These are phyloP conservation scores for Hansenula anomala DNA, from an alignment of 1,139 yeast species.

Conservation along the genomic window DNA sequence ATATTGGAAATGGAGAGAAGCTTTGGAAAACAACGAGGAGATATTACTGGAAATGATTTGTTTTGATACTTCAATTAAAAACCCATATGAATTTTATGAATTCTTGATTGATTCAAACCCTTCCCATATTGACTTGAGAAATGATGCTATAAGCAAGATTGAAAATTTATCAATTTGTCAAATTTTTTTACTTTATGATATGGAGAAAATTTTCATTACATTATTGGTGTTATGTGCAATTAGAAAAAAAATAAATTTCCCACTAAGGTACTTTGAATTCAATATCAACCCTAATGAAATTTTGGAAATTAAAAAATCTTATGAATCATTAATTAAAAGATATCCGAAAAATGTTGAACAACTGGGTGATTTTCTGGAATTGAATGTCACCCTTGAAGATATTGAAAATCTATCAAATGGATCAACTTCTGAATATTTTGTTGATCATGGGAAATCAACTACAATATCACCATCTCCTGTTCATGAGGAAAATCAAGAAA, in stretches of 20 bases:
- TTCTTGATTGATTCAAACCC: neutral
- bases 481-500: too few species aligned
- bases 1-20: constrained; percentile 14
- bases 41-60: constrained; percentile 18
- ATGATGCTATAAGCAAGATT: neutral
- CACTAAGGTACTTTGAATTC: constrained; percentile 8
- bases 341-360: too few species aligned
- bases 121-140: neutral
- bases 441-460: too few species aligned
- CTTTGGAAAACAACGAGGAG: constrained; percentile 10
- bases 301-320: neutral
- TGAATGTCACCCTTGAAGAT: too few species aligned
- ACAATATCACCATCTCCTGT: too few species aligned
- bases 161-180: constrained; percentile 4
- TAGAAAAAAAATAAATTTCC: constrained; percentile 4
- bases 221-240: constrained; percentile 3
- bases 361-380: too few species aligned
- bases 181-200: constrained; percentile 7
- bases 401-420: too few species aligned
- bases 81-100: constrained; percentile 11
- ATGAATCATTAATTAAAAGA: too few species aligned
- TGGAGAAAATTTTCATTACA: constrained; percentile 5
- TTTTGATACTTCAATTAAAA: constrained; percentile 15
- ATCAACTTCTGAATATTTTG: too few species aligned
- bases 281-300: neutral